phyloP scores from a whole-genome alignment of 176 grass and related monocot species.

The Ananas comosus region DNA sequence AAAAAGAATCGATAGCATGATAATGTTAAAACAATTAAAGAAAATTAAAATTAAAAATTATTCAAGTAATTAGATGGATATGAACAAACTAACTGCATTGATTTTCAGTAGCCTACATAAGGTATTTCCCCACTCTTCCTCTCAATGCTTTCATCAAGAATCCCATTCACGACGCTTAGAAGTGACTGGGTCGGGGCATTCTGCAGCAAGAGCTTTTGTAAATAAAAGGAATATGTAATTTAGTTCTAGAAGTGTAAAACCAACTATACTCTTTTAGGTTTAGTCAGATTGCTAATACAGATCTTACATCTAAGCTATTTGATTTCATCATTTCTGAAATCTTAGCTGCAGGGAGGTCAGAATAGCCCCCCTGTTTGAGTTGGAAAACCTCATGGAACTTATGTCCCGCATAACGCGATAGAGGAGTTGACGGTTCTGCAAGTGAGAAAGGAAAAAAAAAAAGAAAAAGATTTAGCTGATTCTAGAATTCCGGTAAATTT shows the following conservation, averaged over 20 bases:
- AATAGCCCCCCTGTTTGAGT: constrained; percentile 45
- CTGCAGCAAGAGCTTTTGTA: constrained; percentile 27
- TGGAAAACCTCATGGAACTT: constrained; percentile 74
- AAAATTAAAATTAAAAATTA: neutral
- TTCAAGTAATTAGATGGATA: constrained; percentile 16
- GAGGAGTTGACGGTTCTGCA: constrained; percentile 35
- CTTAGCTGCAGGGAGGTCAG: constrained; percentile 50
- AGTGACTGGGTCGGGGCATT: constrained; percentile 75
- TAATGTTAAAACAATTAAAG: neutral
- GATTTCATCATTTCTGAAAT: constrained; percentile 69
- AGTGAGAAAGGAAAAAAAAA: constrained; percentile 9
- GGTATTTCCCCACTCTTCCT: constrained; percentile 66
- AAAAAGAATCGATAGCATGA: constrained; percentile 3
- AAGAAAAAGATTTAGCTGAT: constrained; percentile 4
- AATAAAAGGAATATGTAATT: constrained; percentile 8
- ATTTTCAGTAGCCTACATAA: constrained; percentile 66
- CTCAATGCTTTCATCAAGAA: constrained; percentile 64
- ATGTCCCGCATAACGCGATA: constrained; percentile 38
- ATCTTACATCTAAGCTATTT: constrained; percentile 58
- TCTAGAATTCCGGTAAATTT: neutral
- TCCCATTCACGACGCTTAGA: constrained; percentile 50
- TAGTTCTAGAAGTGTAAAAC: neutral
- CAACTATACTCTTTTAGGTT: neutral
- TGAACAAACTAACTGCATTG: constrained; percentile 62
- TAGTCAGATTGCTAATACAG: neutral